Conservation (phyloP, 345 rosid species). For the Bruguiera gymnorhiza region DNA sequence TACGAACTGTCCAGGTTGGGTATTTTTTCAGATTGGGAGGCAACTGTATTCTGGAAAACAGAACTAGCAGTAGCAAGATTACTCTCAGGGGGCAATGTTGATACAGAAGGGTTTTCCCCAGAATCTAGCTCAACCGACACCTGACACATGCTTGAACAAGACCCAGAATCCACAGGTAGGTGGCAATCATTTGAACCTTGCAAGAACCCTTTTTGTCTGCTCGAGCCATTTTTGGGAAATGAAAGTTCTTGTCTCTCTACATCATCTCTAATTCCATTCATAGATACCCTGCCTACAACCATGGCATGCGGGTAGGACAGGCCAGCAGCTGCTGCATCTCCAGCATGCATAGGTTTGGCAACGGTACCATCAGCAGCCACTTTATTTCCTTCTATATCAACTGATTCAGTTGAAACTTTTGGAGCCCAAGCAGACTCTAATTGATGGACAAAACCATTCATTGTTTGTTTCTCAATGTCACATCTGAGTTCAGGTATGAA, state of each 20-base stretch:
- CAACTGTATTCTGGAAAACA: conserved; percentile 29
- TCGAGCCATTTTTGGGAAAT: conserved; percentile 21
- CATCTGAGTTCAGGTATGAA: conserved; percentile 16
- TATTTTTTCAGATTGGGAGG: conserved; percentile 24
- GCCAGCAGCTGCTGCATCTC: conserved; percentile 24
- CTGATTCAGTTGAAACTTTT: conserved; percentile 29
- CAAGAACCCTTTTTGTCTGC: conserved; percentile 28
- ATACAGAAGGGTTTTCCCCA: conserved; percentile 22
- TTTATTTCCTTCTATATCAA: conserved; percentile 26
- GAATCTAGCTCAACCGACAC: conserved; percentile 34
- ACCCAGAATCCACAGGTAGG: conserved; percentile 31
- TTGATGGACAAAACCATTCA: conserved; percentile 28
- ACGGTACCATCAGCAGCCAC: conserved; percentile 20
- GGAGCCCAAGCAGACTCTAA: conserved; percentile 24
- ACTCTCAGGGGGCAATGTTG: conserved; percentile 25
- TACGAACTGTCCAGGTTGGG: conserved; percentile 36
- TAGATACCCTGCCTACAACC: conserved; percentile 23
- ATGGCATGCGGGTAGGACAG: conserved; percentile 25
- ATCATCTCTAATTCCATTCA: conserved; percentile 24
- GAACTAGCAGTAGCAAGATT: conserved; percentile 24
- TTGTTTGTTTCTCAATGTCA: conserved; percentile 20
- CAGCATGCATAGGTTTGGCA: conserved; percentile 22
- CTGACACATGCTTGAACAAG: conserved; percentile 36
- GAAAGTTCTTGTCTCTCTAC: conserved; percentile 18
- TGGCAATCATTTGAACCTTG: conserved; percentile 34